These are phyloP conservation scores for Aspergillus sp. DNA, from an alignment of 2,329 filamentous ascomycete genomes.

Conservation along the genomic window DNA sequence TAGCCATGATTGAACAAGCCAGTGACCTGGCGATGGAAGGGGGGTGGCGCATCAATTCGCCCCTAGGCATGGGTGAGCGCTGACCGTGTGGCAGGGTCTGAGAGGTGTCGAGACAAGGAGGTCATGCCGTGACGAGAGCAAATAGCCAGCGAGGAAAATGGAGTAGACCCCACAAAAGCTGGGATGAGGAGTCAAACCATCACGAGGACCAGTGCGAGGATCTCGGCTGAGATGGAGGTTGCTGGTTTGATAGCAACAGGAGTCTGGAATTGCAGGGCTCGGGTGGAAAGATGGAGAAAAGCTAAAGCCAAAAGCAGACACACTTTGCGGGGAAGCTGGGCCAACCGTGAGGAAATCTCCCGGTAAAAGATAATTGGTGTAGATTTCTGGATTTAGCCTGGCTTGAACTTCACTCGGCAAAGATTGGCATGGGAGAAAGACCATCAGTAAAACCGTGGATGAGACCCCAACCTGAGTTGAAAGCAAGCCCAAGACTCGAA, in stretches of 20 bases:
- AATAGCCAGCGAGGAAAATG: slow-evolving; percentile 3
- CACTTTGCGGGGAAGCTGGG: slow-evolving; percentile 8
- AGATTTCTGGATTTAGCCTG: slow-evolving; percentile 9
- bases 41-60: slow-evolving; percentile 10
- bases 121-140: slow-evolving; percentile 5
- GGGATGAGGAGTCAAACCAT: background rate
- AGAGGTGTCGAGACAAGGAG: background rate
- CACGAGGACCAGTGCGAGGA: background rate
- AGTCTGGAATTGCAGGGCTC: background rate
- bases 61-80: slow-evolving; percentile 8
- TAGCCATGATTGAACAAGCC: slow-evolving; percentile 1
- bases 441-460: background rate
- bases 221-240: background rate
- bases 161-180: slow-evolving; percentile 1
- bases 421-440: slow-evolving; percentile 4
- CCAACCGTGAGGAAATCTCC: slow-evolving; percentile 62
- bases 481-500: background rate
- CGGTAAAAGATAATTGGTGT: slow-evolving; percentile 61
- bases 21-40: slow-evolving; percentile 1
- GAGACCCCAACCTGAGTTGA: background rate
- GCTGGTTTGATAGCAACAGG: background rate
- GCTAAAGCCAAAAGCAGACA: background rate
- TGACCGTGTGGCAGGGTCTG: background rate
- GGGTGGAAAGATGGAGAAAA: slow-evolving; percentile 1
- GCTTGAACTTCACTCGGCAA: slow-evolving; percentile 7